Percentiles rank a stretch among this genome's conserved stretches.
Conservation (phyloP, 768 basidiomycete genomes). For the Mycena floridula region DNA sequence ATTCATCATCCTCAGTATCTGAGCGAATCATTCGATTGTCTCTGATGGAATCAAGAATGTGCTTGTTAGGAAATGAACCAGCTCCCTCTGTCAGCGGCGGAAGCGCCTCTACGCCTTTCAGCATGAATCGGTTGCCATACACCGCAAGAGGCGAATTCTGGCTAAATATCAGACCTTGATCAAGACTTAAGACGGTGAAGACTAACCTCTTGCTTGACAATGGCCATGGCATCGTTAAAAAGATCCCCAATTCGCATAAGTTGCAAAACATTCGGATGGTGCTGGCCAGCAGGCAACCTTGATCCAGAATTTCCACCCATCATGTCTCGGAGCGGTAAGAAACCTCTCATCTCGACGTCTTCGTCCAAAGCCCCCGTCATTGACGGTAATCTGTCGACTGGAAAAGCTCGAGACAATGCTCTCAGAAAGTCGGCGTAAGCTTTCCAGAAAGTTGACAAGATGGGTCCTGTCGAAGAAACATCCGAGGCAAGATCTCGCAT, state of each 20-base stretch:
- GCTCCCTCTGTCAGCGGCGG: neutral
- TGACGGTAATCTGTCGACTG: constrained; percentile 49
- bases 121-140: constrained; percentile 27
- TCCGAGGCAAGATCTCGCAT: constrained; percentile 23
- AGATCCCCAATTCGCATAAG: constrained; percentile 91
- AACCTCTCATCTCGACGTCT: constrained; percentile 85
- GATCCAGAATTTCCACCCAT: constrained; percentile 31
- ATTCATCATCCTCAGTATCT: constrained; percentile 39
- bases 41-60: constrained; percentile 10
- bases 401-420: constrained; percentile 62
- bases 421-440: constrained; percentile 62
- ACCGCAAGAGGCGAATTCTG: constrained; percentile 37
- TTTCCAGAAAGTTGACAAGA: constrained; percentile 66
- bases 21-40: constrained; percentile 14
- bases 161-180: neutral
- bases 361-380: constrained; percentile 73
- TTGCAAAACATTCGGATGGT: constrained; percentile 92
- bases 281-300: constrained; percentile 23
- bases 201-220: constrained; percentile 55
- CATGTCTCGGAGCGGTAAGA: constrained; percentile 69
- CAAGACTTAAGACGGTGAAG: neutral
- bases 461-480: constrained; percentile 26
- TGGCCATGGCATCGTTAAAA: constrained; percentile 57
- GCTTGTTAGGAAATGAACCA: neutral
- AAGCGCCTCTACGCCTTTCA: constrained; percentile 21